Conservation (phyloP, 805 yeast species). For the Yarrowia yakushimensis region DNA sequence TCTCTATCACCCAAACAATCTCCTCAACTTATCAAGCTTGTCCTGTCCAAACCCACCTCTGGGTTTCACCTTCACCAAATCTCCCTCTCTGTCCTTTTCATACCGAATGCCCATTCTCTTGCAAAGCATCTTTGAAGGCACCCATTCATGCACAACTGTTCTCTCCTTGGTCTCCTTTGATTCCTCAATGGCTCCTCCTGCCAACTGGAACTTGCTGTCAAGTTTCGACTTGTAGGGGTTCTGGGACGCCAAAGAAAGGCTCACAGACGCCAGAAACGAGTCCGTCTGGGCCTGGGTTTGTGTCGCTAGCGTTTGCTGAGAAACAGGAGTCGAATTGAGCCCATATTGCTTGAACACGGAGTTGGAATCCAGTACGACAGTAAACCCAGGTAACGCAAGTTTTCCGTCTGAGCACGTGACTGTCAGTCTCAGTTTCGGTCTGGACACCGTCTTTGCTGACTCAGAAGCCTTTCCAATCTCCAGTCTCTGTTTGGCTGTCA, state of each 20-base stretch:
- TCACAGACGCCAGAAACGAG: background rate
- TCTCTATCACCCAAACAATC: background rate
- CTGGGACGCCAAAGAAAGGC: background rate
- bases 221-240: background rate
- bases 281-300: background rate
- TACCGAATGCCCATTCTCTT: background rate
- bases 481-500: background rate
- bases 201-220: background rate
- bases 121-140: background rate
- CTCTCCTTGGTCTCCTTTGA: background rate
- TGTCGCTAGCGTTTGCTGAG: background rate
- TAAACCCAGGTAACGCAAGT: background rate
- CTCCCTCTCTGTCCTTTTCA: background rate
- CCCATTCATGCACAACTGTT: background rate
- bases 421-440: background rate
- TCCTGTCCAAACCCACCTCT: background rate
- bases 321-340: background rate
- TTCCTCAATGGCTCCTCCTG: background rate
- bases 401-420: background rate
- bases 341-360: background rate
- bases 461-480: background rate
- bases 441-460: background rate
- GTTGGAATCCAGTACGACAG: background rate
- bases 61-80: background rate
- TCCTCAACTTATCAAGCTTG: background rate